Evolutionary conservation across 257 asterid species (phyloP), one percentile per base, ranked within the genome.

Genomic region (Capsicum pubescens): DNA sequence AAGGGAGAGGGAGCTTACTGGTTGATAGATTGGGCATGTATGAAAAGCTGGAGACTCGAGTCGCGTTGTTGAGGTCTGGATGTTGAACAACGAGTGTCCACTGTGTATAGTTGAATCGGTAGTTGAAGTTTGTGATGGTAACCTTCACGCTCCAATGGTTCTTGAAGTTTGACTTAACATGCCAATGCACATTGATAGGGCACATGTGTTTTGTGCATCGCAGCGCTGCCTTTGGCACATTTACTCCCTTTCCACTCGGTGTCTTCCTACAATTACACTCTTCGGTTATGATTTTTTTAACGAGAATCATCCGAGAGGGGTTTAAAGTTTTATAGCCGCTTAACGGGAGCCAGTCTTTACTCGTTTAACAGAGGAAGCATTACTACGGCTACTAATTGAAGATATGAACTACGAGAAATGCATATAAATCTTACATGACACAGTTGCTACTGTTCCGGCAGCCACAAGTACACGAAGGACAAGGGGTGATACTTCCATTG

Each of bases 21-120:
- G 89, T 91, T 16, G 95, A 87, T 84, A 85, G 91, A 78, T 92
- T 89, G 2, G 93, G 96, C 83, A 89, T 94, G 90, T 91, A 94
- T 72, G 87, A 90, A 58, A 94, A 94, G 90, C 94, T 90, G 90
- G 93, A 92, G 74, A 92, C 95, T 88, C 89, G 90, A 42, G 98
- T 91, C 79, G 91, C 91, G 59, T 92, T 91, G 85, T 87, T 91
- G 89, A 94, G 92, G 86, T 89, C 91, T 21, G 98, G 98, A 79
- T 94, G 97, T 66, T 92, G 95, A 11, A 92, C 98, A 6, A 94
- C 95, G 0, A 92, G 90, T 0, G 95, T 94, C 98, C 98, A 93
- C 57, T 90, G 94, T 3, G 95, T 93, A 83, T 93, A 92, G 85
- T 94, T 94, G 93, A 88, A 82, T 84, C 82, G 84, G 85, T 90